These are phyloP conservation scores for Crithidia bombi DNA, from an alignment of 208 protist species.

Conservation along the genomic window DNA sequence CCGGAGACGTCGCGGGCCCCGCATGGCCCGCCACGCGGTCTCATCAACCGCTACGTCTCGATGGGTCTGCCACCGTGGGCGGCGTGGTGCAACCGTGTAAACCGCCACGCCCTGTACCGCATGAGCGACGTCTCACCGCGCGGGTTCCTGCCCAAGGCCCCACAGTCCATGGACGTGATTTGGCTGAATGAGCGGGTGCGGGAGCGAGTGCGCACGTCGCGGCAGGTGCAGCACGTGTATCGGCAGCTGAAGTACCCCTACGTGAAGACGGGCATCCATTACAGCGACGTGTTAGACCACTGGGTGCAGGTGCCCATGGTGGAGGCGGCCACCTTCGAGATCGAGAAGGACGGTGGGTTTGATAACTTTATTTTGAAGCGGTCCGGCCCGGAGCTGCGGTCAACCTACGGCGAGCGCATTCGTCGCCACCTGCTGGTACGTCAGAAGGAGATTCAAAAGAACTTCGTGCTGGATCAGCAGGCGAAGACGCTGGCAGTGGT, in stretches of 20 bases:
- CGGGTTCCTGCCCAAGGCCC: slow-evolving; percentile 72
- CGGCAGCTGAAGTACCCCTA: slow-evolving; percentile 91
- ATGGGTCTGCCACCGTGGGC: slow-evolving; percentile 92
- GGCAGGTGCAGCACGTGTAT: slow-evolving; percentile 89
- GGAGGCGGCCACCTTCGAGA: slow-evolving; percentile 86
- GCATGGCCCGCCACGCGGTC: slow-evolving; percentile 83
- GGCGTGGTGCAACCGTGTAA: slow-evolving; percentile 88
- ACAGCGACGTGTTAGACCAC: slow-evolving; percentile 86
- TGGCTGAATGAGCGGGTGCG: slow-evolving; percentile 92
- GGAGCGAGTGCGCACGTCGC: slow-evolving; percentile 87
- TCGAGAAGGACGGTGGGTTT: slow-evolving; percentile 90
- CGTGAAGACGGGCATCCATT: slow-evolving; percentile 90
- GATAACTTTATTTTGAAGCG: slow-evolving; percentile 92
- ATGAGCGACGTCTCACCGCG: slow-evolving; percentile 84
- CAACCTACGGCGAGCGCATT: slow-evolving; percentile 89
- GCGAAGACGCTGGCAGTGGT: slow-evolving; percentile 66
- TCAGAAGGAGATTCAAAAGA: slow-evolving; percentile 91
- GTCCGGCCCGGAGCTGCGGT: slow-evolving; percentile 80
- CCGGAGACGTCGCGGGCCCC: slow-evolving; percentile 83
- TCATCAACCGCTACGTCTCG: slow-evolving; percentile 90
- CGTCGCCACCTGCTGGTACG: slow-evolving; percentile 88
- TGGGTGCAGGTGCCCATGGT: slow-evolving; percentile 94
- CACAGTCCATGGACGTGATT: slow-evolving; percentile 92
- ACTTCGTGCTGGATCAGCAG: slow-evolving; percentile 88
- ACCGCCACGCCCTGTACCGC: slow-evolving; percentile 84